Evolutionary conservation across 352 stramenopile species (phyloP).

Genomic region (Phytophthora lateralis): DNA sequence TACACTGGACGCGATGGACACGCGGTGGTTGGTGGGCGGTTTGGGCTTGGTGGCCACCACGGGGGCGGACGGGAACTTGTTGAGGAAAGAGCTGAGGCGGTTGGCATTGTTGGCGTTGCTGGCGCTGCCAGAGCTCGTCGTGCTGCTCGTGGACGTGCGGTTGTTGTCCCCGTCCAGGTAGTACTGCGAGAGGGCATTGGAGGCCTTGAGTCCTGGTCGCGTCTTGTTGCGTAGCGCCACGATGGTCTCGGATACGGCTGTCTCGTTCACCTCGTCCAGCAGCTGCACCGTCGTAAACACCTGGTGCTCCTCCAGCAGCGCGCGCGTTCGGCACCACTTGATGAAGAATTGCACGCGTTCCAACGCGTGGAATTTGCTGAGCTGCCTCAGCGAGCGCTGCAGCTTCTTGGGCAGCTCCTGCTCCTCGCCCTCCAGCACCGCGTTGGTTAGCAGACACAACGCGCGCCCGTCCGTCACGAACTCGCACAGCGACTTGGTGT

Average conservation of each 20-base stretch:
- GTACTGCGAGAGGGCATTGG: slow-evolving; percentile 37
- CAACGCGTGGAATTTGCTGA: slow-evolving; percentile 80
- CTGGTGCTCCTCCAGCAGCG: slow-evolving; percentile 65
- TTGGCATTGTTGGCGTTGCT: slow-evolving; percentile 43
- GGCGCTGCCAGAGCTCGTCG: slow-evolving; percentile 20
- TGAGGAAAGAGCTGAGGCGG: slow-evolving; percentile 68
- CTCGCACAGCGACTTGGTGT: slow-evolving; percentile 58
- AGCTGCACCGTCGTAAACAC: slow-evolving; percentile 84
- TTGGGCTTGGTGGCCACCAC: slow-evolving; percentile 38
- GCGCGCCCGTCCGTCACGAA: slow-evolving; percentile 80
- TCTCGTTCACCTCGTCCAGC: slow-evolving; percentile 78
- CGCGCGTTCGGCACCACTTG: slow-evolving; percentile 71
- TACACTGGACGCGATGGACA: slow-evolving; percentile 40
- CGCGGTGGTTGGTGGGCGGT: slow-evolving; percentile 25
- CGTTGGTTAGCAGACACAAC: slow-evolving; percentile 69
- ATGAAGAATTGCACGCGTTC: slow-evolving; percentile 89
- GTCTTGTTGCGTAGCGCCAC: slow-evolving; percentile 66
- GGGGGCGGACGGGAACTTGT: slow-evolving; percentile 55
- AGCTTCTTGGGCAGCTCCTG: slow-evolving; percentile 71
- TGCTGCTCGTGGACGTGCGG: slow-evolving; percentile 29
- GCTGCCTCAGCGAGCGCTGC: slow-evolving; percentile 67
- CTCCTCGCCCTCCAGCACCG: slow-evolving; percentile 31
- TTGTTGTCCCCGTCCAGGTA: slow-evolving; percentile 33
- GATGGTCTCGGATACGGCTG: slow-evolving; percentile 63
- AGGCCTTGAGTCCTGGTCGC: slow-evolving; percentile 38